Base-by-base conservation (phyloP, 306 rosid species). In the Prunus kanzakura region DNA sequence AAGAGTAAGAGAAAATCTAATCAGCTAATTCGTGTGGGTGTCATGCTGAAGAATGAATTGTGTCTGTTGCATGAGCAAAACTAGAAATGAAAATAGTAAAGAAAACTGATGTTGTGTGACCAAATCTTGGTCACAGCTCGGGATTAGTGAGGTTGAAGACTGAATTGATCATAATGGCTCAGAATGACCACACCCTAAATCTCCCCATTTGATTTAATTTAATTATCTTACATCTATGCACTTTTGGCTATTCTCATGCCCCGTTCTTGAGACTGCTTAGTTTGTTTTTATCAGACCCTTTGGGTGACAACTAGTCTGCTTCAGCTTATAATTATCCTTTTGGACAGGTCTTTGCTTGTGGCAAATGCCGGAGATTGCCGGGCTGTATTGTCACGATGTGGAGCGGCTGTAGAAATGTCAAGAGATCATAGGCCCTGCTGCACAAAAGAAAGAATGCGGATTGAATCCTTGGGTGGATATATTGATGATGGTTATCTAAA, bases 291-390 rank as follows among this genome's bases (percentile, higher is more conserved):
- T 60, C 56, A 60, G 45, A 45, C 22, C 58, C 25, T 45, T 73
- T 58, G 30, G 16, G 58, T 46, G 69, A 3, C 22, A 7, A 51
- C 1, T n/a, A 35, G 51, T 60, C 11, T 45, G 29, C 29, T 41
- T 65, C 32, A 29, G 69, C 60, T 19, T 25, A 47, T 10, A 8
- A 58, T 11, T n/a, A 8, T 60, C 69, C 29, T 78, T 57, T 74
- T 79, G 66, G 35, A 60, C 83, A 95, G 98, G 82, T 91, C 99
- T 66, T 86, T 96, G 78, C 93, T 96, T 3, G 98, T 96, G 56
- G 99, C 99, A 67, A 96, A 96, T 76, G 99, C 96, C 0, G 99
- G 99, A 38, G 99, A 96, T 77, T 96, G 99, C 69, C 85, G 99
- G 11, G 99, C 98, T 20, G 90, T 96, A 38, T 57, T 96, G 83